phyloP scores from a whole-genome alignment of 2,329 filamentous ascomycete species.

The Purpureocillium lavendulum region DNA sequence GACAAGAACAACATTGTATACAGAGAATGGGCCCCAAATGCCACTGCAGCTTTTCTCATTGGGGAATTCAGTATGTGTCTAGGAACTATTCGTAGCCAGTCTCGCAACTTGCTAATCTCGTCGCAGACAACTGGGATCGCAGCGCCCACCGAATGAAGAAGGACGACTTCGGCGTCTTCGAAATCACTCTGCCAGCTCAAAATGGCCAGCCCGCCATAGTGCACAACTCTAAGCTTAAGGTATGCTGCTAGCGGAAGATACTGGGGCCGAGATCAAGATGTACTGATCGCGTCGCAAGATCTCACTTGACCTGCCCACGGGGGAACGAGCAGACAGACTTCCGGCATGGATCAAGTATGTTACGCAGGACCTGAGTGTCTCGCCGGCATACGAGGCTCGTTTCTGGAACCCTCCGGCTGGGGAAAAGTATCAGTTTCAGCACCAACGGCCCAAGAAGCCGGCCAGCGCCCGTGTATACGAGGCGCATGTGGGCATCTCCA shows the following conservation, averaged over 20 bases:
- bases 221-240: slow-evolving; percentile 96
- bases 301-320: slow-evolving; percentile 69
- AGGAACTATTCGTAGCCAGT: background rate
- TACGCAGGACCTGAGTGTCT: slow-evolving; percentile 83
- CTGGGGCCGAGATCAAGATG: no score
- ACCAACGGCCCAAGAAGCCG: slow-evolving; percentile 75
- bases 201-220: slow-evolving; percentile 71
- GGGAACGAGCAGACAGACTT: slow-evolving; percentile 77
- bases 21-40: slow-evolving; percentile 94
- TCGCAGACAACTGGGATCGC: slow-evolving; percentile 74
- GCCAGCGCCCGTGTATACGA: slow-evolving; percentile 88
- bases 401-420: slow-evolving; percentile 89
- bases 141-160: slow-evolving; percentile 81
- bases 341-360: slow-evolving; percentile 98
- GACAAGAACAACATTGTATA: slow-evolving; percentile 81
- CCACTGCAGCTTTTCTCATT: slow-evolving; percentile 72
- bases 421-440: slow-evolving; percentile 77
- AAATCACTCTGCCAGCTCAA: slow-evolving; percentile 66
- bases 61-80: slow-evolving; percentile 81
- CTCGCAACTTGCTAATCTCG: slow-evolving; percentile 17
- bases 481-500: slow-evolving; percentile 97
- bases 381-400: slow-evolving; percentile 85
- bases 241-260: no score
- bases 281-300: slow-evolving; percentile 37
- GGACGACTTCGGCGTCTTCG: slow-evolving; percentile 78